Base-by-base conservation (phyloP, 805 yeast species). In the Saccharomycopsis capsularis region DNA sequence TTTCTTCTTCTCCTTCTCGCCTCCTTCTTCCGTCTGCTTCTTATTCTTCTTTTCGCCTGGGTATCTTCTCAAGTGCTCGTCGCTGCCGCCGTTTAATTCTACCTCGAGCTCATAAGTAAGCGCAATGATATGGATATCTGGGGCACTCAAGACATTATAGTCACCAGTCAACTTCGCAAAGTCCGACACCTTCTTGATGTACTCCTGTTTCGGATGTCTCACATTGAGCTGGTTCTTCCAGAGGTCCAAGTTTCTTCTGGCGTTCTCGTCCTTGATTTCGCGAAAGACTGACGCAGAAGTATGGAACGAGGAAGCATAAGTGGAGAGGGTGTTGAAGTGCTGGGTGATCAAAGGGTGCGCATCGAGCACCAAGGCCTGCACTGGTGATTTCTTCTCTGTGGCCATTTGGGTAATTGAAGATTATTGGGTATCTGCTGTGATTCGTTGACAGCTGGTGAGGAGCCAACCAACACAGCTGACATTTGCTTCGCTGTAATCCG, bases 271-370 rank as follows among this genome's bases (percentile, higher is more conserved):
- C 60, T 77, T 81, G 61, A 93, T 80, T 68, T 93, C 99, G 27
- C 75, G 72, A 58, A 75, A 79, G 16, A 93, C 98, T 1, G 96
- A 90, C 13, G 98, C 97, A 1, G 97, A 87, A 13, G 97, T 90
- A 63, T 72, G 84, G 60, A 86, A 86, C n/a, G 67, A 64, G 16
- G 74, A 65, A 1, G 95, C 97, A 60, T 74, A 77, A 55, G 76
- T 78, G 58, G 81, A 80, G 40, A 93, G 70, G 19, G 81, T 76
- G 2, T 89, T 74, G 11, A 85, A 86, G 3, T 93, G 74, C 59
- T 87, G 95, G 1, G 95, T 84, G 57, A 93, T 85, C 56, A 93
- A 69, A 4, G 99, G 99, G 44, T 96, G 93, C 2, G 99, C 98
- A 74, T 93, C 99, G 56, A 93, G 73, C 30, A 87, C 85, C 49